Conservation (phyloP, 2,329 filamentous ascomycete genomes). For the Nemania sp. region DNA sequence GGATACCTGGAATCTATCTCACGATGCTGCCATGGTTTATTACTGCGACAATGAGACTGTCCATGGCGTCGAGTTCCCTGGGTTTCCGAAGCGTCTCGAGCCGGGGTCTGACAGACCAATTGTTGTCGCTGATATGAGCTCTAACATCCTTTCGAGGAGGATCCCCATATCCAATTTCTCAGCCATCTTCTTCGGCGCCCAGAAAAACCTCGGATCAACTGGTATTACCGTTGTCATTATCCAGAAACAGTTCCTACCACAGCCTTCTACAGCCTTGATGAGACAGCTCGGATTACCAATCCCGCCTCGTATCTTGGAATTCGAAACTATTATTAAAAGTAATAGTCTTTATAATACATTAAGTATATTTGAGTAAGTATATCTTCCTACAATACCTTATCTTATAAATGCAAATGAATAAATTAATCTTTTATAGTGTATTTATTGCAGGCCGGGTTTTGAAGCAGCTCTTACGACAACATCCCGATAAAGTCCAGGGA, state of each 20-base stretch:
- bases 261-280: conserved; percentile 71
- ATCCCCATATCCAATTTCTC: conserved; percentile 81
- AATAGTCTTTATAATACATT: conserved; percentile 96
- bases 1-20: conserved; percentile 74
- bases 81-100: conserved; percentile 62
- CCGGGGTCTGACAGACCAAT: conserved; percentile 64
- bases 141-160: conserved; percentile 84
- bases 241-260: conserved; percentile 81
- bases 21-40: conserved; percentile 76
- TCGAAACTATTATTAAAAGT: conserved; percentile 83
- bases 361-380: conserved; percentile 85
- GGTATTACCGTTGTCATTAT: conserved; percentile 87
- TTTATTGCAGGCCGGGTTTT: conserved; percentile 91
- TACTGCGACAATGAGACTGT: conserved; percentile 96
- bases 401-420: no score
- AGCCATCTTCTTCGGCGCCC: conserved; percentile 86
- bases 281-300: conserved; percentile 76
- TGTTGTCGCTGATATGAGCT: conserved; percentile 91
- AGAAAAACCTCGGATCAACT: conserved; percentile 89
- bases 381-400: no score
- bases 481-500: conserved; percentile 71
- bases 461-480: conserved; percentile 69
- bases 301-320: conserved; percentile 81
- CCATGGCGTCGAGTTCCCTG: no score
- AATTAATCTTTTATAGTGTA: conserved; percentile 58